These are phyloP conservation scores for Aphanocladium album DNA, from an alignment of 2,329 filamentous ascomycete species.

Conservation along the genomic window DNA sequence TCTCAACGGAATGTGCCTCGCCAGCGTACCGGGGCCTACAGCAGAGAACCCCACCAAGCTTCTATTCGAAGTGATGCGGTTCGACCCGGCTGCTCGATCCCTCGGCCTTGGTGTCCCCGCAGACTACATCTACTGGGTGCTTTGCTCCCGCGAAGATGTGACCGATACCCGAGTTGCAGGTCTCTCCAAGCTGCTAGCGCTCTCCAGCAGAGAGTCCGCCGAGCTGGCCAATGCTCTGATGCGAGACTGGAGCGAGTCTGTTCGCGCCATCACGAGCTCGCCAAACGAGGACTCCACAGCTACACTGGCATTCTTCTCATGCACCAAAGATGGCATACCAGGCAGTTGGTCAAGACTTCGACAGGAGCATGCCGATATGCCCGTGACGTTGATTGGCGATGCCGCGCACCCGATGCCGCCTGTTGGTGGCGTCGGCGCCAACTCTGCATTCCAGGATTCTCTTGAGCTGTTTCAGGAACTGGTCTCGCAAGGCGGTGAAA, in stretches of 20 bases:
- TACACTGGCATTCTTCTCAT: not conserved
- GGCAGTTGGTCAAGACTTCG: not conserved
- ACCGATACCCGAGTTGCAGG: not conserved
- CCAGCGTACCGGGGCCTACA: slow-evolving; percentile 12
- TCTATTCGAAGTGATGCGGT: slow-evolving; percentile 14
- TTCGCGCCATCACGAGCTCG: not conserved
- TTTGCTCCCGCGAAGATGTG: slow-evolving; percentile 16
- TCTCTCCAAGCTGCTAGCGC: not conserved
- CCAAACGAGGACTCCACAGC: not conserved
- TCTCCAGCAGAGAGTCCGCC: not conserved
- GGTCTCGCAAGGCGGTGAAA: not conserved
- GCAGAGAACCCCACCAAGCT: slow-evolving; percentile 13
- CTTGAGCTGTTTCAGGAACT: slow-evolving; percentile 1
- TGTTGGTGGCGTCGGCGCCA: slow-evolving; percentile 12
- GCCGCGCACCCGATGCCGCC: slow-evolving; percentile 15
- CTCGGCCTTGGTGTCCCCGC: slow-evolving; percentile 14
- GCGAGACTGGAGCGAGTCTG: not conserved
- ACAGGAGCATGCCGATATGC: not conserved
- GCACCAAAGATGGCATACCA: not conserved
- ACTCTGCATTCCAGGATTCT: slow-evolving; percentile 13
- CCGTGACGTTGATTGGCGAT: slow-evolving; percentile 15
- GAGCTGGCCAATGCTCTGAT: not conserved
- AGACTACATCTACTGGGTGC: slow-evolving; percentile 32
- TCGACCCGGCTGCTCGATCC: slow-evolving; percentile 7
- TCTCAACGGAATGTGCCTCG: slow-evolving; percentile 22